Evolutionary conservation across 257 asterid species (phyloP).

Genomic region (Nicotiana undulata): DNA sequence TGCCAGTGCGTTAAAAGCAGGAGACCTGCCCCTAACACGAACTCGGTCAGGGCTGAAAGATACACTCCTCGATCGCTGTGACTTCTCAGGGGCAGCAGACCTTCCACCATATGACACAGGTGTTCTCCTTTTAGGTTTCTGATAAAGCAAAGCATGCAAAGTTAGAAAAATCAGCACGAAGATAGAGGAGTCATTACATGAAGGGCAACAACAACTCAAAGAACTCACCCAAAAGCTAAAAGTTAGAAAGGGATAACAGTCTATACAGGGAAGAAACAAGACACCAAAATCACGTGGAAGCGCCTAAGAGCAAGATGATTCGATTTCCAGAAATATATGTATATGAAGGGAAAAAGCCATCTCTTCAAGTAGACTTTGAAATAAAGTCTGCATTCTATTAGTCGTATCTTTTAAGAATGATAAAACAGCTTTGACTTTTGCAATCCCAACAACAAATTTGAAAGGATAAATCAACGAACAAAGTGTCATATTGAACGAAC

Average conservation of each 20-base stretch:
- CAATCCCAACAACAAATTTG: neutral
- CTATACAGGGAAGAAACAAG: neutral
- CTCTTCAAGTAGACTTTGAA: neutral
- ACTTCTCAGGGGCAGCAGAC: conserved; percentile 72
- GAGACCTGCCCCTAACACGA: conserved; percentile 98
- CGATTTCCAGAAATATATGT: neutral
- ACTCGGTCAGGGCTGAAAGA: conserved; percentile 97
- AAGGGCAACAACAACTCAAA: neutral
- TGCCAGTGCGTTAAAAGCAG: conserved; percentile 95
- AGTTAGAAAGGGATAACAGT: neutral
- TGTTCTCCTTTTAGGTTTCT: conserved; percentile 91
- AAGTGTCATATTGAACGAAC: neutral
- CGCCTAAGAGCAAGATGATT: neutral
- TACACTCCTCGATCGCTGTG: conserved; percentile 96
- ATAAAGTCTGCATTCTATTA: neutral
- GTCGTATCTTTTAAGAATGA: neutral
- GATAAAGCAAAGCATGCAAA: conserved; percentile 11
- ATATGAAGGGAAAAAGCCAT: neutral
- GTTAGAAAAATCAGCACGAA: neutral
- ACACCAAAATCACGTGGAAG: neutral
- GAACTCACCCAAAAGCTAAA: neutral
- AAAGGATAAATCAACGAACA: neutral
- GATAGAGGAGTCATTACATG: neutral
- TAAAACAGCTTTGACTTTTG: neutral
- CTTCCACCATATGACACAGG: conserved; percentile 67